phyloP scores from a whole-genome alignment of 768 basidiomycete genomes.

The Boletus coccyginus region DNA sequence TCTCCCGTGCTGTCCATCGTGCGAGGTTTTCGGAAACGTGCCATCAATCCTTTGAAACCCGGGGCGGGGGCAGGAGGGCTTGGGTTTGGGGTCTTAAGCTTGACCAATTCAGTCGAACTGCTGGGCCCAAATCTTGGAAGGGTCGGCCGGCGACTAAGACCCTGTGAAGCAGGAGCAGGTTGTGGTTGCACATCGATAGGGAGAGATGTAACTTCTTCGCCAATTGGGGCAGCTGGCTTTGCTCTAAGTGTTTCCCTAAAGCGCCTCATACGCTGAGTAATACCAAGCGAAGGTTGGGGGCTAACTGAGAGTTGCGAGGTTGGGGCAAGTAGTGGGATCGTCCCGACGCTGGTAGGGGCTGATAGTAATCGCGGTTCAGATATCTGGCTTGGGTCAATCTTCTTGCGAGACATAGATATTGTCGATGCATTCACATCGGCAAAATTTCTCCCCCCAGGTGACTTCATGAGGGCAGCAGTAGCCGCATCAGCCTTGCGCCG shows the following conservation, averaged over 20 bases:
- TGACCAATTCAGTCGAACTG: conserved; percentile 46
- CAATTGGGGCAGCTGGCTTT: conserved; percentile 43
- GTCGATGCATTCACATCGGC: conserved; percentile 38
- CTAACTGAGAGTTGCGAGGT: conserved; percentile 34
- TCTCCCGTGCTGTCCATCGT: conserved; percentile 25
- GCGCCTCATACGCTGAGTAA: conserved; percentile 72
- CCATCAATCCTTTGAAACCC: conserved; percentile 78
- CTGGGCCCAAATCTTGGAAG: conserved; percentile 40
- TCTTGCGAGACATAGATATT: conserved; percentile 48
- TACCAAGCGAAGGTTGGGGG: conserved; percentile 43
- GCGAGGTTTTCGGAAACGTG: conserved; percentile 57
- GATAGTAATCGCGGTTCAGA: conserved; percentile 64
- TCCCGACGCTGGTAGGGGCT: conserved; percentile 66
- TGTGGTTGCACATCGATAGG: conserved; percentile 43
- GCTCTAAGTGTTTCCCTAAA: conserved; percentile 66
- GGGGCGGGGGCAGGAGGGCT: conserved; percentile 73
- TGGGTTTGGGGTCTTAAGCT: conserved; percentile 53
- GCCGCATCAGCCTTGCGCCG: conserved; percentile 68
- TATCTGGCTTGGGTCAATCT: conserved; percentile 61
- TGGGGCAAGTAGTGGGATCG: conserved; percentile 51
- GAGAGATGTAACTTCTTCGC: conserved; percentile 50
- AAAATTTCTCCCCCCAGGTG: conserved; percentile 41
- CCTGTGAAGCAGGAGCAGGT: conserved; percentile 27
- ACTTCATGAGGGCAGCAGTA: conserved; percentile 55
- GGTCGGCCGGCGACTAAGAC: conserved; percentile 45